These are phyloP conservation scores for Populus davidiana DNA, from an alignment of 345 rosid species.

Conservation along the genomic window DNA sequence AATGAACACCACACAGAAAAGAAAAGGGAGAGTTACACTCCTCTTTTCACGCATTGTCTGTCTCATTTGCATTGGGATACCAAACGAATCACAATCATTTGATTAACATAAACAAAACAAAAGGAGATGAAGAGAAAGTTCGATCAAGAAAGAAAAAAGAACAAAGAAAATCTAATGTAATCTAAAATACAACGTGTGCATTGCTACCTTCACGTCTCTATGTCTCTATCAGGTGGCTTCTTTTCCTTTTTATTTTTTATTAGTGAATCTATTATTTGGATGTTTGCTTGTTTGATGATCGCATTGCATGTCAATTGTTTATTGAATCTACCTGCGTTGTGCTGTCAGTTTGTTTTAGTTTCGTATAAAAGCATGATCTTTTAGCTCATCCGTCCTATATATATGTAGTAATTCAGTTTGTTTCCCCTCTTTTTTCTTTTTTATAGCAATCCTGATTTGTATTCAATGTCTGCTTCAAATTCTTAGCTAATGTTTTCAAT, in stretches of 20 bases:
- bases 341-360: not conserved
- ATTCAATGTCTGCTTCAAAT: no score
- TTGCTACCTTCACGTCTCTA: not conserved
- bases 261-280: not conserved
- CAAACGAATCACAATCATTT: not conserved
- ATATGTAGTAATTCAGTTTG: not conserved
- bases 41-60: not conserved
- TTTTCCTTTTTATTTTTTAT: not conserved
- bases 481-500: not conserved
- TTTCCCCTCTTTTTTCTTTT: not conserved
- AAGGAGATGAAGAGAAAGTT: not conserved
- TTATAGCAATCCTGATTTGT: not conserved
- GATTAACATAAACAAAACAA: no score
- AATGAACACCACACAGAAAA: not conserved
- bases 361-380: not conserved
- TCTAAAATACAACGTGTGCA: not conserved
- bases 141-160: not conserved
- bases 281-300: not conserved
- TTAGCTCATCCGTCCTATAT: not conserved
- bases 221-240: not conserved
- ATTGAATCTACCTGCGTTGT: not conserved
- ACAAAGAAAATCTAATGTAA: no score
- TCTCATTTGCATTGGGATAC: not conserved
- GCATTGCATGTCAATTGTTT: not conserved
- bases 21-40: not conserved